Base-by-base conservation (phyloP, 108 stramenopile genomes). In the Pseudonitzschia multistriata region DNA sequence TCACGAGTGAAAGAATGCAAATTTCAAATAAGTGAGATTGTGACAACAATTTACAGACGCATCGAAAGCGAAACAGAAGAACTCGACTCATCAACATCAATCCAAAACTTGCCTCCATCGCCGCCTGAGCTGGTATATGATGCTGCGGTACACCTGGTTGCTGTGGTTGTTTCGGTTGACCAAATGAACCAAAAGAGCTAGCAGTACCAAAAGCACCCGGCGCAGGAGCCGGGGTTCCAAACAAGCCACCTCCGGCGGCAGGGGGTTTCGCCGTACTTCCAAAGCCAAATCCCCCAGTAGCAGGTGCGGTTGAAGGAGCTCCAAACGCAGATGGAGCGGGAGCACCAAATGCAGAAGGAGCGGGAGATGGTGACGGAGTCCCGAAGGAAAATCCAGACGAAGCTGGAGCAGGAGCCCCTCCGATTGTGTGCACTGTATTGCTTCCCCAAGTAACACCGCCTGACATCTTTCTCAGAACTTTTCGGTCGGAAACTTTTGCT, bases 1-100 rank as follows among this genome's bases (percentile, higher is more conserved):
- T 92, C 88, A 29, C 79, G 82, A 30, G 82, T 78, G 8, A 81
- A 73, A 28, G 86, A 85, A 61, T 88, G 78, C 80, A 88, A 76
- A 67, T 87, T 81, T 30, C 47, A 13, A 48, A 48, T n/a, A 4
- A 2, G 42, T 52, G 50, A 52, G 0, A 52, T 19, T 25, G 11
- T 24, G 50, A 49, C 2, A 2, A 24, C 50, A 52, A 52, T 24
- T 10, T 42, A 13, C 7, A 7, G 50, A 52, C 50, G 50, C 50
- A 52, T 7, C 11, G 22, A 19, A 52, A 1, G 19, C 21, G 15
- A 10, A 52, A 25, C 7, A 25, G 8, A 8, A 45, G 42, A 45
- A 45, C 11, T 45, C 2, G 42, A 52, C 8, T 25, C 4, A 25
- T 19, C n/a, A 49, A 49, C 5, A 17, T 25, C 22, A 25, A 52